These are phyloP conservation scores for Rosa multiflora DNA, from an alignment of 306 rosid genomes.

Conservation along the genomic window DNA sequence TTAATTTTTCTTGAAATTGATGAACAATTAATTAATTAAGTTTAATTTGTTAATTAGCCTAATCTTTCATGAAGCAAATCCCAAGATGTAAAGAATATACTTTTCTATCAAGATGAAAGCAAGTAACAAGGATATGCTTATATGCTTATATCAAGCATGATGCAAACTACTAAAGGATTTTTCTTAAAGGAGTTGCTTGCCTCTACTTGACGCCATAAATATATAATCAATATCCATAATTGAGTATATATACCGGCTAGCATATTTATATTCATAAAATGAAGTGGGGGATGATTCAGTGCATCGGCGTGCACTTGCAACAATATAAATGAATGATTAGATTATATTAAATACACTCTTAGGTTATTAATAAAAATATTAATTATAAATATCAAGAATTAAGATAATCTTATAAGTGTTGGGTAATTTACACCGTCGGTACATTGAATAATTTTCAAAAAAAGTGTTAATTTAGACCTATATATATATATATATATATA, in stretches of 20 bases:
- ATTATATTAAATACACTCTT: too few species aligned
- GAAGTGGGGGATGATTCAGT: too few species aligned
- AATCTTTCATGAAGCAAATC: not conserved
- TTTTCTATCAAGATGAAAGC: not conserved
- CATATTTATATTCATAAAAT: not conserved
- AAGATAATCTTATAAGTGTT: too few species aligned
- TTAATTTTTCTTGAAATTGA: not conserved
- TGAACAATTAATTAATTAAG: not conserved
- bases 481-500: not conserved
- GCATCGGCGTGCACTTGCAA: too few species aligned
- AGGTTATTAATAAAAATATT: too few species aligned
- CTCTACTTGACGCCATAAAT: slow-evolving; percentile 6
- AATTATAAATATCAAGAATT: too few species aligned
- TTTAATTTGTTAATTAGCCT: not conserved
- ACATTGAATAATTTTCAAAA: too few species aligned
- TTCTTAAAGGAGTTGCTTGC: not conserved
- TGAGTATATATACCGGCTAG: not conserved
- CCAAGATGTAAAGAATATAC: not conserved
- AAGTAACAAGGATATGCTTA: not conserved
- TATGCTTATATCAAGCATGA: slow-evolving; percentile 31
- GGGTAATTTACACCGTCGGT: too few species aligned
- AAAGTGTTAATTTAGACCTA: not conserved
- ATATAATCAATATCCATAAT: not conserved
- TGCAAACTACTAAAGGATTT: not conserved
- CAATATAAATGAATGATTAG: too few species aligned